A percentile compares a stretch with the other conserved stretches of the same genome.
Conservation (phyloP, 208 protist species). For the Novymonas esmeraldas region DNA sequence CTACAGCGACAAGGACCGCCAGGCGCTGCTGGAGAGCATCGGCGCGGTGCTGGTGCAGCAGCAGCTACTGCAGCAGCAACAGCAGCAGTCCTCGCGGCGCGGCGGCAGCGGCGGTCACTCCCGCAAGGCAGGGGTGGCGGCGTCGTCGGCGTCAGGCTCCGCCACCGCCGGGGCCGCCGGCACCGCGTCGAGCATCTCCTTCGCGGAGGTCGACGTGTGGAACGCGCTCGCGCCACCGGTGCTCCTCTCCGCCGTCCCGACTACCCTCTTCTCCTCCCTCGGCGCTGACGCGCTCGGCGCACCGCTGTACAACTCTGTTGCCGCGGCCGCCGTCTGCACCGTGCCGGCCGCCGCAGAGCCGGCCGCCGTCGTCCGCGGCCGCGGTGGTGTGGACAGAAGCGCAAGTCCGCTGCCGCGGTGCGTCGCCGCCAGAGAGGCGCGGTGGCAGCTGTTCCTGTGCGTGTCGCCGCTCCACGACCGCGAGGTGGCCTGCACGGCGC, state of each 20-base stretch:
- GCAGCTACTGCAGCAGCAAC: slow-evolving; percentile 23
- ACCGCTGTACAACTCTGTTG: slow-evolving; percentile 71
- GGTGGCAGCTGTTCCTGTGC: slow-evolving; percentile 48
- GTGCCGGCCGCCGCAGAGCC: slow-evolving; percentile 1
- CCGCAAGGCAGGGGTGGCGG: background rate
- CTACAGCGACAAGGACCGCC: slow-evolving; percentile 56
- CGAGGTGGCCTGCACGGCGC: background rate
- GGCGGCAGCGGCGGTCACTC: slow-evolving; percentile 9
- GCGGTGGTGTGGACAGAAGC: background rate
- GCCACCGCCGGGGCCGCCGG: background rate
- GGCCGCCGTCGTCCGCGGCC: background rate
- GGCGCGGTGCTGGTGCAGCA: slow-evolving; percentile 31
- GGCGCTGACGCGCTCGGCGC: slow-evolving; percentile 53
- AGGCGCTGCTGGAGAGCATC: slow-evolving; percentile 27
- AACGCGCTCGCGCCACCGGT: slow-evolving; percentile 71
- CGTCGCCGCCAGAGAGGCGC: background rate
- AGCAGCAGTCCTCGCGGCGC: slow-evolving; percentile 23
- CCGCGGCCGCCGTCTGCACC: slow-evolving; percentile 45
- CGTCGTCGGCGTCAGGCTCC: slow-evolving; percentile 1
- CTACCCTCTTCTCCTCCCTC: slow-evolving; percentile 40
- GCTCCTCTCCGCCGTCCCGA: slow-evolving; percentile 49
- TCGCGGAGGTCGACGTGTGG: slow-evolving; percentile 54
- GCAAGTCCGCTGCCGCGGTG: background rate
- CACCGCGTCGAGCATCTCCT: slow-evolving; percentile 10
- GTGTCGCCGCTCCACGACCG: slow-evolving; percentile 67